phyloP scores from a whole-genome alignment of 345 rosid species.

The Eucalyptus brandiana region DNA sequence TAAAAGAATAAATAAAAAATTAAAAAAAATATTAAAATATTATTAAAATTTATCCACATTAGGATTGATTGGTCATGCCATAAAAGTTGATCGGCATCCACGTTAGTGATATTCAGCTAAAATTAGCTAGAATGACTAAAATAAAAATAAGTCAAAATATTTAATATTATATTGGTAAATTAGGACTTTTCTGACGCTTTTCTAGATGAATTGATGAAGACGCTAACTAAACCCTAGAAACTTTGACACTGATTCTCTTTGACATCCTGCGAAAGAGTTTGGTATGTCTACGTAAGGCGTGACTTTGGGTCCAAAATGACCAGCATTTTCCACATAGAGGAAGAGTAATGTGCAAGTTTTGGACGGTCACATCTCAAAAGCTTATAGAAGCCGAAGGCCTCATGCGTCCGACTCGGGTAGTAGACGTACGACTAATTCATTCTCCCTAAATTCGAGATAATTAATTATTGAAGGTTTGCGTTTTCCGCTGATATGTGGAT shows the following conservation, averaged over 20 bases:
- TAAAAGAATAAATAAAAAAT: too few relatives aligned
- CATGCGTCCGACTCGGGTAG: neutral
- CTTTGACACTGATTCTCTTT: neutral
- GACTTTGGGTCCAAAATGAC: neutral
- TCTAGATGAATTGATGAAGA: neutral
- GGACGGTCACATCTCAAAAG: neutral
- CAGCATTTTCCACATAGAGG: neutral
- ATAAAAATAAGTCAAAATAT: too few relatives aligned
- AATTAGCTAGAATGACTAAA: too few relatives aligned
- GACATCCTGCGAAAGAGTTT: neutral
- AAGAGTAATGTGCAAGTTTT: neutral
- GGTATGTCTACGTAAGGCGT: neutral
- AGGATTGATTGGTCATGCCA: accelerated
- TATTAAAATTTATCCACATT: too few relatives aligned
- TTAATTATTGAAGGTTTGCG: neutral
- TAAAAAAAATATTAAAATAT: too few relatives aligned
- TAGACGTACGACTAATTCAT: neutral
- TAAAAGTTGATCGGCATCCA: too few relatives aligned
- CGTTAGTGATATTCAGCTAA: accelerated
- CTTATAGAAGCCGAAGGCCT: neutral
- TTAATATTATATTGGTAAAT: neutral
- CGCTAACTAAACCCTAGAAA: neutral
- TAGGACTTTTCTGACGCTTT: neutral
- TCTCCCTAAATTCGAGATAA: neutral
- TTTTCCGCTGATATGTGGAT: neutral